Conservation (phyloP, 1,284 basidiomycete species). For the Tremellales sp. region DNA sequence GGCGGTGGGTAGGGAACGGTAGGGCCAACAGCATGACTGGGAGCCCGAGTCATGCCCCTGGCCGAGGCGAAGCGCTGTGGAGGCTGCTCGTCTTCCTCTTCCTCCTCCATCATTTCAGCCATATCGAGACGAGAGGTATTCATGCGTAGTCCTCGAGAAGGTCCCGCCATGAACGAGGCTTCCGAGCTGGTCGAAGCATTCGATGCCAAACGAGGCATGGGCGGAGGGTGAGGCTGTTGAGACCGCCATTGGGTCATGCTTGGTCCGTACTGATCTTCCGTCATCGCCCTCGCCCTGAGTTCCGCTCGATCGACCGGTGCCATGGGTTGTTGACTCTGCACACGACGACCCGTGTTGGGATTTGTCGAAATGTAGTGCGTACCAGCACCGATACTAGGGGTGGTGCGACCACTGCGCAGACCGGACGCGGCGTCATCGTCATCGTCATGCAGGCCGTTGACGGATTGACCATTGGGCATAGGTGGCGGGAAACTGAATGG, state of each 20-base stretch:
- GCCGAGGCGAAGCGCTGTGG: constrained; percentile 21
- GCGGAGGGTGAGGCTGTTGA: constrained; percentile 55
- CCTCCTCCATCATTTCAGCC: constrained; percentile 21
- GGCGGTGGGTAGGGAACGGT: constrained; percentile 32
- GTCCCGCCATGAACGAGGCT: constrained; percentile 26
- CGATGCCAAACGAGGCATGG: constrained; percentile 35
- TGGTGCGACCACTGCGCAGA: constrained; percentile 26
- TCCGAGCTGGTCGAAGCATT: constrained; percentile 28
- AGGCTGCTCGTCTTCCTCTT: constrained; percentile 12
- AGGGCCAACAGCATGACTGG: constrained; percentile 24
- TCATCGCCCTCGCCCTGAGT: constrained; percentile 58
- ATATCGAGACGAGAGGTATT: constrained; percentile 3
- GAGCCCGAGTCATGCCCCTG: constrained; percentile 34
- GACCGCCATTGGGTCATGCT: constrained; percentile 63
- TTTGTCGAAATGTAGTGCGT: constrained; percentile 38
- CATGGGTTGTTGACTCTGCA: constrained; percentile 56
- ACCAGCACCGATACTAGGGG: constrained; percentile 54
- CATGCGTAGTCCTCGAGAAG: not conserved
- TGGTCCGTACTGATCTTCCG: constrained; percentile 65
- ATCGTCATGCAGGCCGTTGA: constrained; percentile 5
- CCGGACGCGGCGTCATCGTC: constrained; percentile 35
- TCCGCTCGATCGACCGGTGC: constrained; percentile 56
- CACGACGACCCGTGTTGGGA: constrained; percentile 51
- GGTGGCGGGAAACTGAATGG: constrained; percentile 26
- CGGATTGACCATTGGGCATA: constrained; percentile 9